Evolutionary conservation across 192 early-diverging fungal species (phyloP).

Genomic region (Piromyces finnis): DNA sequence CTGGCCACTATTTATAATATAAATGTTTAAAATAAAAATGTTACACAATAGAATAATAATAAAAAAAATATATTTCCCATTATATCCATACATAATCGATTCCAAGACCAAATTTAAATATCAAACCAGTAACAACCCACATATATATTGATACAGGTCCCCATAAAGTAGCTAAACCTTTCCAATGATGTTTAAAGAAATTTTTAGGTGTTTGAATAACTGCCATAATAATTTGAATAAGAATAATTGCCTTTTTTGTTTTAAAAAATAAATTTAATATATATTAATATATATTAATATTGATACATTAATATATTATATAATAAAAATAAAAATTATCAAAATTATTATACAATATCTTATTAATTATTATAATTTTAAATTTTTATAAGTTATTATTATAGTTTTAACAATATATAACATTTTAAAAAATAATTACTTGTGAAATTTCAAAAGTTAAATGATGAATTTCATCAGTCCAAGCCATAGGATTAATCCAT

Average conservation of each 20-base stretch:
- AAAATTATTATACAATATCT: too few species aligned
- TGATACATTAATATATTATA: too few species aligned
- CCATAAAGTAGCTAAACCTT: slow-evolving; percentile 45
- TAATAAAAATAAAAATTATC: too few species aligned
- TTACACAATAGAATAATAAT: too few species aligned
- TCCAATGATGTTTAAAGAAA: slow-evolving; percentile 48
- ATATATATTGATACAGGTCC: slow-evolving; percentile 64
- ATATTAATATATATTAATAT: background rate
- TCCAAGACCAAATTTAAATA: slow-evolving; percentile 27
- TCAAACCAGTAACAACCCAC: slow-evolving; percentile 52
- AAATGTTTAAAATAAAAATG: background rate
- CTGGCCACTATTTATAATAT: slow-evolving; percentile 27
- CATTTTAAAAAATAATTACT: background rate
- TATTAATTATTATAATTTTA: too few species aligned
- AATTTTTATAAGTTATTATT: too few species aligned
- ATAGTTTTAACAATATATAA: too few species aligned
- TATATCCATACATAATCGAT: slow-evolving; percentile 25
- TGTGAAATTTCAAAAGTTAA: background rate
- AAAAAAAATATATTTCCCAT: background rate
- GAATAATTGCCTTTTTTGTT: slow-evolving; percentile 43
- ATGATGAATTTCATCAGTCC: slow-evolving; percentile 47
- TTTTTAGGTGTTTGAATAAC: slow-evolving; percentile 59
- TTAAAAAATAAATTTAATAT: background rate
- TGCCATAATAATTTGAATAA: slow-evolving; percentile 76
- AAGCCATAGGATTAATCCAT: slow-evolving; percentile 26